Evolutionary conservation across 148 eudicot genomes (phyloP), one percentile per base, ranked within the genome.

Genomic region (Chenopodium berlandieri): DNA sequence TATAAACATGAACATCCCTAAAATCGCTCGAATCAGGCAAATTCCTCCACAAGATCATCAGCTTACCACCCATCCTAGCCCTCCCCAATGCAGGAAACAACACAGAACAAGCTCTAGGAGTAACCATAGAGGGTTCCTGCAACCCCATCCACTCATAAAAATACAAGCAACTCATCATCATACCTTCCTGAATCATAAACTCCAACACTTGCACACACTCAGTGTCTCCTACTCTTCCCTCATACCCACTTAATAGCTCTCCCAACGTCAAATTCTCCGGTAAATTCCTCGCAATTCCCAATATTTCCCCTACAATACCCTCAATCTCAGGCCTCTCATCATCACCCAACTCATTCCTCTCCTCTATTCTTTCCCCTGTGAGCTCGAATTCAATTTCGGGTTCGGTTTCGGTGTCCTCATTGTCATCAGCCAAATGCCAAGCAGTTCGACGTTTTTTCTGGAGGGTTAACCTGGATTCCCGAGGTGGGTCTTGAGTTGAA

Each of bases 71-170:
- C 89, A 89, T 87, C 13, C 88, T 84, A 58, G 88, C 90, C 84
- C 87, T 88, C 82, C 99, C 99, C 72, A 95, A 70, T 32, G 87
- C 80, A n/a, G 94, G 93, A 75, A 95, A 94, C 84, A 95, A 60
- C 86, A 90, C 76, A 7, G 92, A 84, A 85, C 91, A 92, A 13
- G 92, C 94, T 82, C 90, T 83, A 0, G 97, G 80, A 30, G 87
- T 82, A 58, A 92, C 88, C 74, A 95, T 78, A 2, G 90, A 87
- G 17, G 90, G 97, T 79, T 93, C 97, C 82, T 90, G 92, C 86
- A 92, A 85, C 32, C 92, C 85, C 95, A 93, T 92, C 99, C 99
- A 95, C 75, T 95, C 97, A 69, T 87, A 94, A 60, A 95, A 93
- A 76, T 91, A 93, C 93, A 93, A 89, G 82, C 97, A 93, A 68